Percentiles rank a stretch among this genome's conserved stretches.
phyloP scores from a whole-genome alignment of 306 rosid genomes.

The Cucurbita argyrosperma region DNA sequence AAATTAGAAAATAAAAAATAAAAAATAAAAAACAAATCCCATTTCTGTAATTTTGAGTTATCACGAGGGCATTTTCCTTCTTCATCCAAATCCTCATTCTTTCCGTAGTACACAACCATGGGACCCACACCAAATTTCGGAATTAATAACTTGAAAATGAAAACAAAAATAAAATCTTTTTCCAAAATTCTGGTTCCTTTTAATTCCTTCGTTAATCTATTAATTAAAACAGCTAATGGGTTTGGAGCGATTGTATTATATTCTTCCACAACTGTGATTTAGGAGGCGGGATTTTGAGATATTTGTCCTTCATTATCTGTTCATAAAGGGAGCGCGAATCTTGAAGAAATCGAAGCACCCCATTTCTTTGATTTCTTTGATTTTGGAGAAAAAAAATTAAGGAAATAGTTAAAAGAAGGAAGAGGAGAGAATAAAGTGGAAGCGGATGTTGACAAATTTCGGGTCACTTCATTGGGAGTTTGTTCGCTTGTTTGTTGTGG shows the following conservation, averaged over 20 bases:
- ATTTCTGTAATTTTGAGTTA: background rate
- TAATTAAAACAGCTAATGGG: background rate
- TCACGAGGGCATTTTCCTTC: background rate
- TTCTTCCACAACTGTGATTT: background rate
- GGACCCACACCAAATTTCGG: constrained; percentile 1
- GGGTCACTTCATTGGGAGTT: constrained; percentile 91
- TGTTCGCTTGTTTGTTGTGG: constrained; percentile 46
- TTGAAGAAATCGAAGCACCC: constrained; percentile 22
- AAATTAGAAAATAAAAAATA: background rate
- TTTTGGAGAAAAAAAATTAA: no score
- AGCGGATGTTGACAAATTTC: constrained; percentile 96
- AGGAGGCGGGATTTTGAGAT: background rate
- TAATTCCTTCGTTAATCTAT: background rate
- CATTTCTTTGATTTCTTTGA: constrained; percentile 5
- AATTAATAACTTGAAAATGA: background rate
- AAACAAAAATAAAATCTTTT: background rate
- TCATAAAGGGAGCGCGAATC: constrained; percentile 50
- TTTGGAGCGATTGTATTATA: background rate
- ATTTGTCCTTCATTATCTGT: background rate
- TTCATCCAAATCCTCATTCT: background rate
- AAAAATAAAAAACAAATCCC: background rate
- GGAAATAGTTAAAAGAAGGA: background rate
- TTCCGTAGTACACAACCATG: background rate
- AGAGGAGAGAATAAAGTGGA: constrained; percentile 71
- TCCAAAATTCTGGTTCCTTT: background rate